Base-by-base conservation (phyloP, 2,329 filamentous ascomycete species). In the Stachybotrys chlorohalonatus region DNA sequence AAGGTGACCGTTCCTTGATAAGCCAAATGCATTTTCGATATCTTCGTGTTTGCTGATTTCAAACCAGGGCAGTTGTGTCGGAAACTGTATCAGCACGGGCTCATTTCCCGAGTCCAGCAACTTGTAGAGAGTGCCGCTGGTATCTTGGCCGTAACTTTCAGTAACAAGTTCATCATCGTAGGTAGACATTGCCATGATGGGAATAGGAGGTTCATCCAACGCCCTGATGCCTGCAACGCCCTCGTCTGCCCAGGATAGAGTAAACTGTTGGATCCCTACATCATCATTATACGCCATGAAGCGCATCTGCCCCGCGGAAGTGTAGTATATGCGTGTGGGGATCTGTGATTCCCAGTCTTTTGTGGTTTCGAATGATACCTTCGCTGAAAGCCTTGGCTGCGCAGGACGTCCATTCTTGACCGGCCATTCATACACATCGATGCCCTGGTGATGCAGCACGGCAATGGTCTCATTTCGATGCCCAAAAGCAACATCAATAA, bases 1-100 rank as follows among this genome's bases (percentile, higher is more conserved):
- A 0, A 99, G 75, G 53, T 86, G 79, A 0, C 94, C 94, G 54
- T 83, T 87, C 51, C 82, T 80, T 4, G 90, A 87, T 59, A 96
- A 73, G 1, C 90, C 88, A 63, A 83, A 73, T 2, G 74, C 75
- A 48, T 80, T 63, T 8, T 75, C 60, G 46, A 73, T 69, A 2
- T 72, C 72, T 7, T 73, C 71, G 7, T 73, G 62, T 52, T 74
- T 71, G 55, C 72, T 67, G 4, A 80, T 68, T 61, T 80, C 76
- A 42, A 74, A 75, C 77, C 79, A 82, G 0, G 81, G 80, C 6
- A 83, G 70, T 48, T 79, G 73, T 5, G 64, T 62, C 2, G 73
- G 71, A 52, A 82, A 77, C 31, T 70, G 68, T 4, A 70, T 59
- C 3, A 66, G 62, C 32, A 75, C 59, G 6, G 69, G 54, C n/a